A percentile compares a stretch with the other conserved stretches of the same genome.
These are phyloP conservation scores for Schoenoplectus triqueter DNA, from an alignment of 202 grass and related monocot species.

Conservation along the genomic window DNA sequence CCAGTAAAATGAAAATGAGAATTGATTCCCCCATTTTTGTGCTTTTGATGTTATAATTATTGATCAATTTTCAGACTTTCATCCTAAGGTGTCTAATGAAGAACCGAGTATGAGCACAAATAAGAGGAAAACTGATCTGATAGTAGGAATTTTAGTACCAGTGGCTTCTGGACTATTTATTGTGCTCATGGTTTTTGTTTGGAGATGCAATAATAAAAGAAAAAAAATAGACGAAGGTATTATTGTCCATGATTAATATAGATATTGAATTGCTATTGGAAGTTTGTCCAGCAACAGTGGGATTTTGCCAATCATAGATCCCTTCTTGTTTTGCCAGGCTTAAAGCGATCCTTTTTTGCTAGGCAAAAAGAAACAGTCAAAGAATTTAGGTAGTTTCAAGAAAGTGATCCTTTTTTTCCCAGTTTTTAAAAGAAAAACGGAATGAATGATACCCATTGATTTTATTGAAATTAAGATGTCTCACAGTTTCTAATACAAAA, in stretches of 20 bases:
- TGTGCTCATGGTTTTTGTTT: constrained; percentile 48
- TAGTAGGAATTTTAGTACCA: constrained; percentile 59
- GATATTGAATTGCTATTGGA: background rate
- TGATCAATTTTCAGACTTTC: constrained; percentile 68
- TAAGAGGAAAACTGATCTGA: constrained; percentile 54
- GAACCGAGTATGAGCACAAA: constrained; percentile 43
- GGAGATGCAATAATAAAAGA: constrained; percentile 57
- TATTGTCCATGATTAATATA: background rate
- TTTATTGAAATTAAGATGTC: background rate
- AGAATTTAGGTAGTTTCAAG: background rate
- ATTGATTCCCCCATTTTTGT: background rate
- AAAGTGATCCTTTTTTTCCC: background rate
- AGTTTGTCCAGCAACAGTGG: background rate
- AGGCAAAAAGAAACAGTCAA: background rate
- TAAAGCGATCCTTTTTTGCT: background rate
- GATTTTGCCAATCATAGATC: background rate
- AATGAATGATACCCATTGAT: background rate
- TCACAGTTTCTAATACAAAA: background rate
- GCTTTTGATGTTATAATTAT: constrained; percentile 42
- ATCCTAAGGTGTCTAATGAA: constrained; percentile 49
- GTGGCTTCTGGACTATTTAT: constrained; percentile 47
- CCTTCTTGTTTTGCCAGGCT: background rate
- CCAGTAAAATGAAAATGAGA: background rate
- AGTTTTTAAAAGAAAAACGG: background rate
- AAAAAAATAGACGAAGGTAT: constrained; percentile 66